Conservation (phyloP, 768 basidiomycete species). For the Mycena galericulata region DNA sequence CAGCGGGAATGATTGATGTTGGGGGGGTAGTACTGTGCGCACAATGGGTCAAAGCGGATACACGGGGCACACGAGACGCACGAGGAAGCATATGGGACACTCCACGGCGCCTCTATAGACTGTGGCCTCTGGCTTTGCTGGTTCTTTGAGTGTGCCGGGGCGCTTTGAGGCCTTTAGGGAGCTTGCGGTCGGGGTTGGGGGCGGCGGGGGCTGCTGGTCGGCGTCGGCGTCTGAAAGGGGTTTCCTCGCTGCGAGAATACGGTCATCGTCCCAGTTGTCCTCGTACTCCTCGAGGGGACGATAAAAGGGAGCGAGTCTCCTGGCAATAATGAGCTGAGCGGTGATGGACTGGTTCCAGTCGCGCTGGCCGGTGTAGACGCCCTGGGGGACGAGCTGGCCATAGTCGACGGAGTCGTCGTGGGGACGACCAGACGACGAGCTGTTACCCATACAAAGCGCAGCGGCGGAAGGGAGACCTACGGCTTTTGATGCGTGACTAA, state of each 20-base stretch:
- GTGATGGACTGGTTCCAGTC: constrained; percentile 94
- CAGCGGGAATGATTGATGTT: constrained; percentile 98
- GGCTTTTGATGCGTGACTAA: no score
- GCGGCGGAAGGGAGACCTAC: no score
- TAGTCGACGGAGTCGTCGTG: constrained; percentile 90
- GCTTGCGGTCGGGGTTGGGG: constrained; percentile 46
- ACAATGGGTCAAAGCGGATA: constrained; percentile 39
- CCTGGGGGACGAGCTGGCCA: constrained; percentile 84
- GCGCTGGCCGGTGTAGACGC: constrained; percentile 83
- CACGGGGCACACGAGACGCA: constrained; percentile 57
- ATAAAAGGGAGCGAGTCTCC: constrained; percentile 95
- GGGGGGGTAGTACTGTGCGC: constrained; percentile 89
- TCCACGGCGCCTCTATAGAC: constrained; percentile 89
- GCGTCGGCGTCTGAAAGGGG: constrained; percentile 67
- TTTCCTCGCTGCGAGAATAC: constrained; percentile 85
- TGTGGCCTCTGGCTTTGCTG: constrained; percentile 78
- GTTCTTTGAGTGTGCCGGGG: constrained; percentile 70
- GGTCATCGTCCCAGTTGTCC: constrained; percentile 89
- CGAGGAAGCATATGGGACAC: constrained; percentile 98
- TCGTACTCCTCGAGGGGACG: constrained; percentile 95
- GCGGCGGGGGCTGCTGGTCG: constrained; percentile 45
- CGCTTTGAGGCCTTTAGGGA: constrained; percentile 62
- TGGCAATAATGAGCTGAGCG: constrained; percentile 87
- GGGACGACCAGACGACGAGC: constrained; percentile 80
- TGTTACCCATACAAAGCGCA: no score